Conservation (phyloP, 768 basidiomycete species). For the Lactifluus subvellereus region DNA sequence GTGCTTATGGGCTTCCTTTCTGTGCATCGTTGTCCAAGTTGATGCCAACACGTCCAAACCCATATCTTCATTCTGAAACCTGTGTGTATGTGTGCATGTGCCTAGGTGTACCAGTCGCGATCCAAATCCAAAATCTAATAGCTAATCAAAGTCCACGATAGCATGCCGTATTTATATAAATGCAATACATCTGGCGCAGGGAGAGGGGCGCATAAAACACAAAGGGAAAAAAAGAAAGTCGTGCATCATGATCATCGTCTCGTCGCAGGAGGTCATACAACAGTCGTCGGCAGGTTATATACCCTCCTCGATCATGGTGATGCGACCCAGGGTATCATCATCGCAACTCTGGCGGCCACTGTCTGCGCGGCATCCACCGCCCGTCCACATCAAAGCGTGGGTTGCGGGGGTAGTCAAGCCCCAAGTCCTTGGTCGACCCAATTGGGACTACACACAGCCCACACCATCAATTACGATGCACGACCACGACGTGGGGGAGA, state of each 20-base stretch:
- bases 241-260: not conserved
- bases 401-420: conserved; percentile 59
- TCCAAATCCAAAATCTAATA: not conserved
- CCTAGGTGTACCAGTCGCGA: not conserved
- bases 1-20: too few relatives aligned
- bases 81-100: not conserved
- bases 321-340: conserved; percentile 28
- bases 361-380: conserved; percentile 54
- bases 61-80: too few relatives aligned
- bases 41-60: too few relatives aligned
- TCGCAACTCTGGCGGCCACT: conserved; percentile 65
- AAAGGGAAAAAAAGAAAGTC: not conserved
- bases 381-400: conserved; percentile 70
- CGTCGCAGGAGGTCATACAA: not conserved
- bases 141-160: not conserved
- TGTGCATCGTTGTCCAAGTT: too few relatives aligned
- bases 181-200: not conserved
- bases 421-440: conserved; percentile 53
- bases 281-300: not conserved
- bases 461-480: not conserved
- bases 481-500: not conserved
- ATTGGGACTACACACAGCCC: conserved; percentile 34
- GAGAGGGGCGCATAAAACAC: not conserved
- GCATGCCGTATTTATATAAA: not conserved
- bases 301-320: not conserved